Evolutionary conservation across 1,139 yeast genomes (phyloP).

Genomic region (Blastobotrys elegans): DNA sequence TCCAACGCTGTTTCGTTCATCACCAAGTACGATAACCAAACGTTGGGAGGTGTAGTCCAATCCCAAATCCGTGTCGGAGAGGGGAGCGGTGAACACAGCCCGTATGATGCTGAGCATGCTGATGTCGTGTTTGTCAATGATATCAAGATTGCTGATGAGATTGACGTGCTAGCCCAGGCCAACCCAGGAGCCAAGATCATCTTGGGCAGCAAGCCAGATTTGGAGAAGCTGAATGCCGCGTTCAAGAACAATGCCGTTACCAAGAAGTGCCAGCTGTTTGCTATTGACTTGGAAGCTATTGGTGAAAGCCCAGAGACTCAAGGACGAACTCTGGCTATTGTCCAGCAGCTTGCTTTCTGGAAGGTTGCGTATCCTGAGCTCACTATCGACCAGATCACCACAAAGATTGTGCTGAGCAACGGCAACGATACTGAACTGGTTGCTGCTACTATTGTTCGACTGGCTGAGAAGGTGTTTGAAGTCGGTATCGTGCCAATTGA

Average conservation of each 20-base stretch:
- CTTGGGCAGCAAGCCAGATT: constrained; percentile 41
- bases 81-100: constrained; percentile 31
- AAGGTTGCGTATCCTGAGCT: constrained; percentile 58
- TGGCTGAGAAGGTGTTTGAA: constrained; percentile 38
- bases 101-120: constrained; percentile 42
- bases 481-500: constrained; percentile 26
- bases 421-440: constrained; percentile 79
- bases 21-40: constrained; percentile 64
- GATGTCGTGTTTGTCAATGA: constrained; percentile 64
- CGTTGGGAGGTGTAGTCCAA: constrained; percentile 73
- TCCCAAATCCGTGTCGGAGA: constrained; percentile 54
- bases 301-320: constrained; percentile 51
- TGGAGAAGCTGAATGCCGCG: constrained; percentile 44
- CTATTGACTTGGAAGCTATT: constrained; percentile 27
- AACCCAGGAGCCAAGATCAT: constrained; percentile 55
- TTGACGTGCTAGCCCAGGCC: constrained; percentile 59
- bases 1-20: constrained; percentile 50
- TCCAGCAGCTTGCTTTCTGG: constrained; percentile 81
- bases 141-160: constrained; percentile 45
- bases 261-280: constrained; percentile 48
- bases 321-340: constrained; percentile 72
- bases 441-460: constrained; percentile 74
- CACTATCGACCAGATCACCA: constrained; percentile 59
- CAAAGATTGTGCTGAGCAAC: constrained; percentile 73
- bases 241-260: constrained; percentile 54